Base-by-base conservation (phyloP, 139 green algal genomes). In the Ulvella scutata region DNA sequence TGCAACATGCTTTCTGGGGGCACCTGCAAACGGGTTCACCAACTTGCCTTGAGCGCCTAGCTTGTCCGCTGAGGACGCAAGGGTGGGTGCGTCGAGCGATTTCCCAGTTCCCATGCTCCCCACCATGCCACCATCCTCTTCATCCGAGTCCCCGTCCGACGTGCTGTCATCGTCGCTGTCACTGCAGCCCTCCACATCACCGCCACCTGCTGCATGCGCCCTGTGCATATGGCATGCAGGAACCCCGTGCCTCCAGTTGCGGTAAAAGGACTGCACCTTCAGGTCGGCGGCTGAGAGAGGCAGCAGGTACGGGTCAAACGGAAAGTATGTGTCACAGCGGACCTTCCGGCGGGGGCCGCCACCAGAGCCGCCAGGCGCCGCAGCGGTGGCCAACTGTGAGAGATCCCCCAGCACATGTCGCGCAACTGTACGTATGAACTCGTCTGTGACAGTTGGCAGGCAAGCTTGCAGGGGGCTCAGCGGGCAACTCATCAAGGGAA, bases 261-360 rank as follows among this genome's bases (percentile, higher is more conserved):
- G 80, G 60, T 88, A 92, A 21, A 80, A 82, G 21, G 37, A 31
- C 9, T 62, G 72, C 4, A 94, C 85, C 13, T 87, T 29, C 36
- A 95, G 79, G 37, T 75, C 74, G 4, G 51, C 34, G 1, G 83
- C 84, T 28, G 88, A 93, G 67, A 89, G 87, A 17, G 77, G 76
- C 38, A 97, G 88, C 26, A 97, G 86, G 83, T 94, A 97, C 3
- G 92, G 92, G 77, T 97, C 92, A 74, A 96, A 97, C 3, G 92
- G 92, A 67, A 97, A 97, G 79, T 97, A 96, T 80, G 94, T 91
- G 79, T 97, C 91, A 72, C 97, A 83, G 2, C 86, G 28, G 37
- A 2, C 35, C 75, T n/a, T 38, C 31, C 31, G 74, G 43, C 23
- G 33, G 21, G 37, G 6, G 76, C 59, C 60, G 44, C 43, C 74